Conservation (phyloP, 2,329 filamentous ascomycete species). For the Clonostachys solani region DNA sequence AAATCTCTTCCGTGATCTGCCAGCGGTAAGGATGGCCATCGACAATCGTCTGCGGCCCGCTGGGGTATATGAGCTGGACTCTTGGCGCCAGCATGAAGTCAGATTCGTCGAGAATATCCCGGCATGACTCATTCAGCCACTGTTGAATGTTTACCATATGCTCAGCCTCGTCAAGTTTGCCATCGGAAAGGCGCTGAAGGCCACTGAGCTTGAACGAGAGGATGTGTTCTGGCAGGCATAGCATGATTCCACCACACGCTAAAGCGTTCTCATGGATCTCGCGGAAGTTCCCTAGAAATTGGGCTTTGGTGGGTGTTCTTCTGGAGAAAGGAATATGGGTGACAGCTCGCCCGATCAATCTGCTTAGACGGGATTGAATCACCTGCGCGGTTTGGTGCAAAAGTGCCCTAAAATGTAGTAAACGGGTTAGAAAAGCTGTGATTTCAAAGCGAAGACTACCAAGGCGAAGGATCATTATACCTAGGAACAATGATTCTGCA, state of each 20-base stretch:
- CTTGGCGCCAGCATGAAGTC: conserved; percentile 56
- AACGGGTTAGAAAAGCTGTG: too few relatives aligned
- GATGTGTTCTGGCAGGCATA: conserved; percentile 58
- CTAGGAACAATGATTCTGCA: conserved; percentile 58
- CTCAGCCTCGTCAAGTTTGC: conserved; percentile 24
- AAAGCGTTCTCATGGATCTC: conserved; percentile 30
- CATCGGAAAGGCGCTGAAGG: conserved; percentile 28
- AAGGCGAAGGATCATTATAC: conserved; percentile 18
- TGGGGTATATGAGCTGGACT: conserved; percentile 58
- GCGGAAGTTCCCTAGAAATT: conserved; percentile 19
- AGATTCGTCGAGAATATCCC: conserved; percentile 59
- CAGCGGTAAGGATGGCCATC: conserved; percentile 52
- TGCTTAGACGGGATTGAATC: conserved; percentile 44
- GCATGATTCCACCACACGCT: conserved; percentile 43
- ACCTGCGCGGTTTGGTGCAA: conserved; percentile 53
- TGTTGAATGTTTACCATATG: conserved; percentile 46
- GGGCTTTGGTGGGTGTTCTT: conserved; percentile 27
- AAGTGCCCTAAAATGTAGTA: conserved; percentile 28
- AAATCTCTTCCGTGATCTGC: conserved; percentile 26
- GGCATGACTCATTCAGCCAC: conserved; percentile 38
- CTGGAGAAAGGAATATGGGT: conserved; percentile 55
- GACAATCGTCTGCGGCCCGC: conserved; percentile 42
- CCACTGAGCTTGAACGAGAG: conserved; percentile 59
- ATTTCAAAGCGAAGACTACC: too few relatives aligned
- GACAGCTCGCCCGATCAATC: conserved; percentile 45